phyloP scores from a whole-genome alignment of 176 grass and related monocot species.

The Carex kokanica region DNA sequence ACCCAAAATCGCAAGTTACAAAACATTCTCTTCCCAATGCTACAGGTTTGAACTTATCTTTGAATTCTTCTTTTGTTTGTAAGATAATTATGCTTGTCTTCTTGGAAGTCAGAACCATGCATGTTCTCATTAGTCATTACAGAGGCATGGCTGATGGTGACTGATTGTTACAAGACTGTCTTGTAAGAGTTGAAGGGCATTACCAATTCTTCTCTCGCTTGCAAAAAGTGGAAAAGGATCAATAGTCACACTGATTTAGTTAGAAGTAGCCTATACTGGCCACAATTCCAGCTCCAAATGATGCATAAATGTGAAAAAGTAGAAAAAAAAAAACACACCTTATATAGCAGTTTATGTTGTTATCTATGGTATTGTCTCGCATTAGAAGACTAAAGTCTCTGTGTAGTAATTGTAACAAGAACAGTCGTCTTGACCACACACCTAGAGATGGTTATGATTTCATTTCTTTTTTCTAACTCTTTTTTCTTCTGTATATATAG shows the following conservation, averaged over 20 bases:
- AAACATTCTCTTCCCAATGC: slow-evolving; percentile 60
- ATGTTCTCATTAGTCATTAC: background rate
- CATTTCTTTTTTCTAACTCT: background rate
- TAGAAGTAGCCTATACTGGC: background rate
- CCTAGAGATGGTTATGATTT: background rate
- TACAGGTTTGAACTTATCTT: slow-evolving; percentile 44
- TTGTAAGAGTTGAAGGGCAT: background rate
- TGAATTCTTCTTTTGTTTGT: background rate
- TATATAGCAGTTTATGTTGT: background rate
- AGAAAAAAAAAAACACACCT: background rate
- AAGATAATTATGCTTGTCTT: background rate
- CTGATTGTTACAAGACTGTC: background rate
- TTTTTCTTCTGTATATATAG: slow-evolving; percentile 30
- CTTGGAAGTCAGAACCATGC: background rate
- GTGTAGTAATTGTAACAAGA: background rate
- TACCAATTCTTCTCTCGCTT: background rate
- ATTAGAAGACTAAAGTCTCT: background rate
- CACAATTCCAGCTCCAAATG: background rate
- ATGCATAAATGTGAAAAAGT: background rate
- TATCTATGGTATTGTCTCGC: background rate
- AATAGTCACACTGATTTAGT: background rate
- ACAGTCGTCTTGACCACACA: background rate
- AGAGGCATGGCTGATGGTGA: background rate
- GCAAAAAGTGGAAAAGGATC: background rate
- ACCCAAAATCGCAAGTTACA: slow-evolving; percentile 74